Base-by-base conservation (phyloP, 2,329 filamentous ascomycete genomes). In the Geoglossum cookeanum region DNA sequence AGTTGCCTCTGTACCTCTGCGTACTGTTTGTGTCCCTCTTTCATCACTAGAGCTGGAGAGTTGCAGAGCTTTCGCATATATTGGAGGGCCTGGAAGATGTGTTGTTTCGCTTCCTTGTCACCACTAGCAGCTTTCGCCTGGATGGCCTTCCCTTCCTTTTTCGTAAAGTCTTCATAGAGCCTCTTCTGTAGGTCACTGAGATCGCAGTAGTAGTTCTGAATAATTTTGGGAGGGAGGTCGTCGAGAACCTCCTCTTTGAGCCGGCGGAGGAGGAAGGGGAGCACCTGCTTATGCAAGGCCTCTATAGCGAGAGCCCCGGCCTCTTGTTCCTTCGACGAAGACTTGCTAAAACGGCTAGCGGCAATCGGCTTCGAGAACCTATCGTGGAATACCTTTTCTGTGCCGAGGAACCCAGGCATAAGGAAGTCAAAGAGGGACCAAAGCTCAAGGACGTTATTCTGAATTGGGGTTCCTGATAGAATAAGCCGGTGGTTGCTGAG, bases 41-140 rank as follows among this genome's bases (percentile, higher is more conserved):
- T 97, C 77, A 98, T 87, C 8, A 98, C 92, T 62, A 98, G 77
- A 0, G 92, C 89, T 0, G 92, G 92, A 2, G 92, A 96, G 68
- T 98, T 98, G 78, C 92, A 98, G 4, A 98, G 80, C 72, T 97
- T 97, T 60, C 94, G 88, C 94, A 98, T 98, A 71, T 98, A 98
- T 68, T 98, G 94, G 49, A 98, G 72, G 3, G 94, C 92, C 69
- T 97, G 91, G 84, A 98, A 98, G 63, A 98, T 98, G 69, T 98
- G 92, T 68, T 94, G 87, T 69, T 98, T 98, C 62, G 89, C 84
- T 61, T 94, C 87, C 68, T 94, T 94, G 66, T 96, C 91, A 32
- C 85, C 83, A 32, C 82, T 83, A 13, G 85, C 83, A 11, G 91
- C 88, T 66, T 94, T 88, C 33, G 88, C 81, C 48, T 86, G 81